Percentiles rank a stretch among this genome's conserved stretches.
Conservation (phyloP, 2,329 filamentous ascomycete genomes). For the Basipetospora chlamydospora region DNA sequence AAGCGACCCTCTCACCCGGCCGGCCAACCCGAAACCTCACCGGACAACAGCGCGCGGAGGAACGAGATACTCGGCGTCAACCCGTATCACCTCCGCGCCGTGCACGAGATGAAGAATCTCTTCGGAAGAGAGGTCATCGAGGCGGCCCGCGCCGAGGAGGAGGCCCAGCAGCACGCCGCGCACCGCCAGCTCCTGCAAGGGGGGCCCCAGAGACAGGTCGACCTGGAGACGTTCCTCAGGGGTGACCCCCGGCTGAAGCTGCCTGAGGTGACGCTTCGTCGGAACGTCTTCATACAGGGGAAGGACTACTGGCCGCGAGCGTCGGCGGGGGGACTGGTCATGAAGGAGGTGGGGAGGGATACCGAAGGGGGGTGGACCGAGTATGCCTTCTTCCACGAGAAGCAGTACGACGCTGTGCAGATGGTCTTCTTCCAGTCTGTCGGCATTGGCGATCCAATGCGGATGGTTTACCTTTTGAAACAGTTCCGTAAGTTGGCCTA, state of each 20-base stretch:
- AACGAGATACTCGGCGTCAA: conserved; percentile 15
- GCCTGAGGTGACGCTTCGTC: conserved; percentile 54
- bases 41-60: not conserved
- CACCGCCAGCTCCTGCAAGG: conserved; percentile 19
- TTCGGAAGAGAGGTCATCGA: conserved; percentile 44
- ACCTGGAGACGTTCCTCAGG: conserved; percentile 40
- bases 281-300: conserved; percentile 74
- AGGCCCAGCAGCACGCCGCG: conserved; percentile 23
- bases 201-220: conserved; percentile 33
- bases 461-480: conserved; percentile 58
- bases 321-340: conserved; percentile 66
- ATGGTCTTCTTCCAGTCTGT: conserved; percentile 63
- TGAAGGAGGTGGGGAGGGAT: conserved; percentile 43
- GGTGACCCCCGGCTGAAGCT: conserved; percentile 47
- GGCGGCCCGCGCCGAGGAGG: conserved; percentile 34
- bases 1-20: no score
- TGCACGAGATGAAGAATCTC: conserved; percentile 72
- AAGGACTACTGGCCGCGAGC: conserved; percentile 77
- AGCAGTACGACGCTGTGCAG: conserved; percentile 60
- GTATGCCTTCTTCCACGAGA: conserved; percentile 67
- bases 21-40: not conserved
- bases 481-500: conserved; percentile 18
- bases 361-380: conserved; percentile 42
- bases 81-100: conserved; percentile 63
- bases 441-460: conserved; percentile 70